A percentile compares a stretch with the other conserved stretches of the same genome.
These are phyloP conservation scores for Antrodiella citrinella DNA, from an alignment of 768 basidiomycete species.

Conservation along the genomic window DNA sequence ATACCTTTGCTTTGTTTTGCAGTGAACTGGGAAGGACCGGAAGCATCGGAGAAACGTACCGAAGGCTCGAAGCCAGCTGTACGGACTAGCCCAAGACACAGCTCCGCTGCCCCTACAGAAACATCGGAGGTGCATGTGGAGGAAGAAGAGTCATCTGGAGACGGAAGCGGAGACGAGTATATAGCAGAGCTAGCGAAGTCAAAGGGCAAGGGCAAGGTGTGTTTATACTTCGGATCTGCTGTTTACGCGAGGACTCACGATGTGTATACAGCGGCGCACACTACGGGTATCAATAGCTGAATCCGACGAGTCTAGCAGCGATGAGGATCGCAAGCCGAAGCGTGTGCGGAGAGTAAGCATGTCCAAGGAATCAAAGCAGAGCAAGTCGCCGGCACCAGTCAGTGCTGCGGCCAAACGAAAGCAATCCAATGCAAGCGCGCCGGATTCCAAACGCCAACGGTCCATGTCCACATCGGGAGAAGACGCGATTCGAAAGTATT, in stretches of 20 bases:
- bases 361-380: not conserved
- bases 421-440: constrained; percentile 28
- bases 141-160: constrained; percentile 19
- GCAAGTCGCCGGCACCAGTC: constrained; percentile 11
- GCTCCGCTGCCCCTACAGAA: constrained; percentile 27
- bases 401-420: constrained; percentile 46
- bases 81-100: not conserved
- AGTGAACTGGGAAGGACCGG: constrained; percentile 72
- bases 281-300: constrained; percentile 28
- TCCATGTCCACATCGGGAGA: constrained; percentile 21
- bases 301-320: constrained; percentile 7
- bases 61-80: constrained; percentile 1
- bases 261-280: constrained; percentile 31
- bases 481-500: constrained; percentile 74
- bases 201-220: constrained; percentile 40
- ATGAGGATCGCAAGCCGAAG: not conserved
- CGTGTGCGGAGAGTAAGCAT: not conserved
- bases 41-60: constrained; percentile 39
- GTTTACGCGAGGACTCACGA: not conserved
- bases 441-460: constrained; percentile 41
- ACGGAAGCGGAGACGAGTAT: constrained; percentile 65
- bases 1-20: constrained; percentile 16
- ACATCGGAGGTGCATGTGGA: constrained; percentile 34
- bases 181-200: constrained; percentile 32
- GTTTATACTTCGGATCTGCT: constrained; percentile 4